These are phyloP conservation scores for Drosera capensis DNA, from an alignment of 148 eudicot genomes.

Conservation along the genomic window DNA sequence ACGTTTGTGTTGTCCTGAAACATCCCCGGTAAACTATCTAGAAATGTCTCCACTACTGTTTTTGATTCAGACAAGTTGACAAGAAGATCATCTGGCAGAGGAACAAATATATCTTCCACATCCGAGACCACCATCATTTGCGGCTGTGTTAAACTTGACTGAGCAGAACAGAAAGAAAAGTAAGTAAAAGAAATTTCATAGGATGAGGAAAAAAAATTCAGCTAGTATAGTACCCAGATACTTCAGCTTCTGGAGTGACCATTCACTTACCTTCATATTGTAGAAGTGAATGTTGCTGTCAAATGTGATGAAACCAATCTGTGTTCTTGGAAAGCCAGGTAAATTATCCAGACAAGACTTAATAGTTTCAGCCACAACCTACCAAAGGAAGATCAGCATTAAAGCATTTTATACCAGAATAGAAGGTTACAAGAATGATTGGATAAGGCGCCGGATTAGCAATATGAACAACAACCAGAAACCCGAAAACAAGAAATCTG, in stretches of 20 bases:
- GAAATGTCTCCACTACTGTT: slow-evolving; percentile 73
- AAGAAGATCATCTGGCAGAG: slow-evolving; percentile 96
- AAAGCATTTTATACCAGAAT: background rate
- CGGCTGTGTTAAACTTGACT: slow-evolving; percentile 94
- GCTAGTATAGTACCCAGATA: background rate
- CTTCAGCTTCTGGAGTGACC: background rate
- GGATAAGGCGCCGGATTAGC: too few species aligned
- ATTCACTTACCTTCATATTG: slow-evolving; percentile 74
- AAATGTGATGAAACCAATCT: slow-evolving; percentile 91
- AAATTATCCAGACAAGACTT: slow-evolving; percentile 73
- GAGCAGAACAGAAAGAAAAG: slow-evolving; percentile 20
- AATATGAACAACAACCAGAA: too few species aligned
- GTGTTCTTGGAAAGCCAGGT: slow-evolving; percentile 87
- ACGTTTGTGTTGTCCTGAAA: slow-evolving; percentile 73
- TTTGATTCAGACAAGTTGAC: slow-evolving; percentile 98
- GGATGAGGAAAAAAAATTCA: background rate
- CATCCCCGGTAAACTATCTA: slow-evolving; percentile 90
- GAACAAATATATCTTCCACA: slow-evolving; percentile 85
- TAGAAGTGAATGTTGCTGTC: slow-evolving; percentile 94
- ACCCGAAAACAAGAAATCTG: too few species aligned
- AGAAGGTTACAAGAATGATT: background rate
- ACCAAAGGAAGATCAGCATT: slow-evolving; percentile 6
- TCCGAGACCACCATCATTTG: slow-evolving; percentile 98
- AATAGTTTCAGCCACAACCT: slow-evolving; percentile 88
- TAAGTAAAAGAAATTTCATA: slow-evolving; percentile 3